Evolutionary conservation across 306 rosid genomes (phyloP), one percentile per base, ranked within the genome.

Genomic region (Biancaea sappan): DNA sequence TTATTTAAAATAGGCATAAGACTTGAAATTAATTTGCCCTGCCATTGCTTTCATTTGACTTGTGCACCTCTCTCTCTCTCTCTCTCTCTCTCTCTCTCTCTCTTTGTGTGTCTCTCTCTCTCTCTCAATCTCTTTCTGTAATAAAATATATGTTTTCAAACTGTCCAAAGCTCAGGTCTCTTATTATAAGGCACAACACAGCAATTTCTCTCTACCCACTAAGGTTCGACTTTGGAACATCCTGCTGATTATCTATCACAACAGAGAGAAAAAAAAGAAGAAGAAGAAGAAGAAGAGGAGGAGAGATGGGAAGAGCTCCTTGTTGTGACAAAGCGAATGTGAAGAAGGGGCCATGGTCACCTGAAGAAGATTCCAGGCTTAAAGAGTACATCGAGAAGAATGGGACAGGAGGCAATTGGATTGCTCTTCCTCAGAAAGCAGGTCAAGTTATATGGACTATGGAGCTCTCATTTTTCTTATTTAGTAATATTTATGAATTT

Each of bases 391-490:
- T 94, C 3, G 84, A 90, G 28, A 94, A 88, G 32, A 69, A 87
- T 83, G 98, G 98, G 4, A 91, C 95, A n/a, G 98, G 95, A 37
- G 98, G 97, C 2, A 94, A 94, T 82, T 94, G 98, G 98, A 91
- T 94, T 83, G 94, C 97, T 77, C 96, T 94, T 73, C 98, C 98
- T 29, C 96, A 91, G 12, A 94, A 91, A 88, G 98, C 96, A 70
- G 97, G 98, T 94, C 80, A 80, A 56, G 12, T 48, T 13, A 31
- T 15, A 61, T 16, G 5, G 6, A 61, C 43, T 0, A 26, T 65
- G 1, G 43, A 41, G 41, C 51, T 9, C 58, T 60, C 31, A 38
- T 62, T 77, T 73, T 19, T 52, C 61, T 25, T 13, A 54, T 11
- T 54, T 52, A 46, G n/a, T n/a, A 32, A 44, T 24, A 44, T 68